Base-by-base conservation (phyloP, 345 rosid species). In the Eutrema heterophyllum region DNA sequence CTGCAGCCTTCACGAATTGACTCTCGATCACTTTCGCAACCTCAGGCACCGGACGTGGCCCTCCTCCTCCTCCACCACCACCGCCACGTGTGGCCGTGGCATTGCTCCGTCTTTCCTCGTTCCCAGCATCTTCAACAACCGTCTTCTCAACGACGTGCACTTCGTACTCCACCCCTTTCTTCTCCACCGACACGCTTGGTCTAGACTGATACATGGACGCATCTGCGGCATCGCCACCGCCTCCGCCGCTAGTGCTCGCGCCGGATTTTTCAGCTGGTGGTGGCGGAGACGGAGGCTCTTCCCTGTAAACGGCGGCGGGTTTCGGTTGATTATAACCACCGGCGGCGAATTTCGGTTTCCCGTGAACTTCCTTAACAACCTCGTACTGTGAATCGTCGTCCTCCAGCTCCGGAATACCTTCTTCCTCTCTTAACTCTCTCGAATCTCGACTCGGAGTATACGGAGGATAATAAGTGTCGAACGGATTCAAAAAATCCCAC, bases 361-460 rank as follows among this genome's bases (percentile, higher is more conserved):
- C 83, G 26, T 83, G 79, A 21, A 92, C 92, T 78, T 92, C 75
- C 75, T 89, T 92, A 38, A 92, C 95, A 33, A 83, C 87, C 78
- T 90, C 96, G 39, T 81, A 83, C 7, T 78, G 86, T 9, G 60
- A 80, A 64, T 86, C 86, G 57, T 87, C 98, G 7, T 92, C 93
- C 79, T 96, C 99, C 80, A 96, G 81, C 64, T 96, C 99, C 63
- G 99, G 99, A 5, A 96, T 92, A 50, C 97, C 98, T 67, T 96
- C 99, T 75, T 84, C 95, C 39, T 96, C 96, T 60, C 99, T 84
- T 49, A 89, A 56, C 49, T 92, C 97, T 77, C 79, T 87, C 1
- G 86, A 96, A 64, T 96, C 83, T 80, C 93, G 66, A 64, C 84
- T 85, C 15, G 96, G 89, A 14, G 87, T 78, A 41, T 86, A 81